Percentiles rank a stretch among this genome's conserved stretches.
These are phyloP conservation scores for Fraxinus quadrangulata DNA, from an alignment of 257 asterid genomes.

Conservation along the genomic window DNA sequence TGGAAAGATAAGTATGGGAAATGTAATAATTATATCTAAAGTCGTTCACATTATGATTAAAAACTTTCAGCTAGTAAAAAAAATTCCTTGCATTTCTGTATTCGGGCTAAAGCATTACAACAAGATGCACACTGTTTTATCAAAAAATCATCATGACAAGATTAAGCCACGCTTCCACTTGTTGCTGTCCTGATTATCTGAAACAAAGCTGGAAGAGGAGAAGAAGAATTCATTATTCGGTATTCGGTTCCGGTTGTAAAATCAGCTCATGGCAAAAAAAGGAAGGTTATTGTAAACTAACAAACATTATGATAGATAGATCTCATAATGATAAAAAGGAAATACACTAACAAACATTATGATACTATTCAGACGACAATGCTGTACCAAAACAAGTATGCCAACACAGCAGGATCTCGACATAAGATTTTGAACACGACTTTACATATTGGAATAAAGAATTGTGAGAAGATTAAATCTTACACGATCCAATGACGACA, in stretches of 20 bases:
- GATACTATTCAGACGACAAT: not conserved
- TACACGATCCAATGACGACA: constrained; percentile 95
- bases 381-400: not conserved
- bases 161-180: constrained; percentile 77
- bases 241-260: not conserved
- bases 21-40: not conserved
- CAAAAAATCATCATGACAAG: not conserved
- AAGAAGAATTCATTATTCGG: not conserved
- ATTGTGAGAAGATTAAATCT: constrained; percentile 22
- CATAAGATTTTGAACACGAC: not conserved
- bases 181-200: constrained; percentile 95
- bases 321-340: not conserved
- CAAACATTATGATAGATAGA: too few relatives aligned
- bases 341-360: not conserved
- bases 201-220: constrained; percentile 61
- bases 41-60: not conserved
- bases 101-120: not conserved
- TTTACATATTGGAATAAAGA: not conserved
- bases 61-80: not conserved
- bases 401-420: not conserved
- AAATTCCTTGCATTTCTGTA: not conserved
- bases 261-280: not conserved
- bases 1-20: not conserved
- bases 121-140: not conserved
- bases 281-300: not conserved